Conservation (phyloP, 2,329 filamentous ascomycete species). For the Aspergillus bombycis region DNA sequence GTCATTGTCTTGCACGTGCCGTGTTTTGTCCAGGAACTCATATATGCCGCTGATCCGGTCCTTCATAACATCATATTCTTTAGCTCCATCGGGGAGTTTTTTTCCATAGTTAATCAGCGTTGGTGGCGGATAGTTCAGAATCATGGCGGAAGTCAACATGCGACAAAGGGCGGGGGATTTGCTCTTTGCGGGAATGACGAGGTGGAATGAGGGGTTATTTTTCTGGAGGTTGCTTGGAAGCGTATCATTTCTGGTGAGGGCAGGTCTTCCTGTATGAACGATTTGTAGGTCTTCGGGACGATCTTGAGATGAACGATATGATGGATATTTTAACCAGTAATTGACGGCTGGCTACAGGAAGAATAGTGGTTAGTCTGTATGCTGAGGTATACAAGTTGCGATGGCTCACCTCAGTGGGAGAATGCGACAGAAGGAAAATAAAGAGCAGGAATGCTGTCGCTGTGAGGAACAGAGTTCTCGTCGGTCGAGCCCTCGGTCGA, state of each 20-base stretch:
- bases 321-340: constrained; percentile 40
- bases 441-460: constrained; percentile 28
- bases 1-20: constrained; percentile 59
- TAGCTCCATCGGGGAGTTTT: constrained; percentile 28
- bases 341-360: constrained; percentile 27
- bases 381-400: neutral
- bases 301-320: constrained; percentile 32
- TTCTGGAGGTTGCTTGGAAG: constrained; percentile 38
- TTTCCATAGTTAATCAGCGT: constrained; percentile 54
- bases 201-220: constrained; percentile 53
- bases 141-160: constrained; percentile 59
- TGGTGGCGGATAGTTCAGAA: constrained; percentile 63
- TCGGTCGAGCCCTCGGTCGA: constrained; percentile 31
- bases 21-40: constrained; percentile 52
- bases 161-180: constrained; percentile 59
- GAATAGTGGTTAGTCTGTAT: constrained; percentile 7
- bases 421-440: constrained; percentile 24
- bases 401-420: constrained; percentile 21
- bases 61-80: constrained; percentile 47
- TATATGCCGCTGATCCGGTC: constrained; percentile 51
- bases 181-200: constrained; percentile 56
- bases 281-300: constrained; percentile 37
- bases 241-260: constrained; percentile 29
- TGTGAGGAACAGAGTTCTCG: constrained; percentile 26
- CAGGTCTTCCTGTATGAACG: constrained; percentile 23